Evolutionary conservation across 441 rosid genomes (phyloP).

Genomic region (Euphorbia celastroides): DNA sequence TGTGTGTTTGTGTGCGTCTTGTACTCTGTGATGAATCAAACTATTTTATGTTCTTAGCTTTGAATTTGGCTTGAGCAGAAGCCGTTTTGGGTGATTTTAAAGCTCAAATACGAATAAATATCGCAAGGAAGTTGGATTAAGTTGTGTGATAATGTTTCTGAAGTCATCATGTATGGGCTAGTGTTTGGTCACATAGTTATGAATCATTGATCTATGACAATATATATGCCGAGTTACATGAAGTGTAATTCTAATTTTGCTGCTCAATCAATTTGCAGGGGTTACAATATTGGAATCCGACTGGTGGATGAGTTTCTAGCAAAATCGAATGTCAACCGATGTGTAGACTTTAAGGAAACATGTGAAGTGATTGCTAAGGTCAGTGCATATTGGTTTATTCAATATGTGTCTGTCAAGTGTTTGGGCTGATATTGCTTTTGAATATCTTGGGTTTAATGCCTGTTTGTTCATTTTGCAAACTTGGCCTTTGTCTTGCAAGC

Average conservation of each 20-base stretch:
- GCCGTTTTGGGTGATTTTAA: background rate
- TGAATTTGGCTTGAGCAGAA: background rate
- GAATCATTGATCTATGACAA: background rate
- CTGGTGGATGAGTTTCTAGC: conserved; percentile 88
- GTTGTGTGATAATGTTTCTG: background rate
- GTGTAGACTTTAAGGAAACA: conserved; percentile 90
- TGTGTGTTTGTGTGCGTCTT: background rate
- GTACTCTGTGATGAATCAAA: background rate
- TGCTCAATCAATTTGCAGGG: conserved; percentile 44
- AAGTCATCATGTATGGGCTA: background rate
- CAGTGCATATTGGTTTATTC: background rate
- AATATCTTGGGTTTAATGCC: background rate
- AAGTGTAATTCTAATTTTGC: background rate
- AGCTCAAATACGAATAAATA: background rate
- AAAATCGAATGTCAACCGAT: conserved; percentile 79
- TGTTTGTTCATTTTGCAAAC: background rate
- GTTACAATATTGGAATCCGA: conserved; percentile 88
- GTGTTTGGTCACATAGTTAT: background rate
- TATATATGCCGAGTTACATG: background rate
- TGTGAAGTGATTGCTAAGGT: conserved; percentile 92
- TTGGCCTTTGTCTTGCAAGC: background rate
- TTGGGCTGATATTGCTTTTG: background rate
- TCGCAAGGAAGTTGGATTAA: background rate
- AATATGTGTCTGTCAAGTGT: background rate
- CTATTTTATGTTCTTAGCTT: background rate